Percentiles rank a stretch among this genome's conserved stretches.
phyloP scores from a whole-genome alignment of 805 yeast species.

The Yarrowia yakushimensis region DNA sequence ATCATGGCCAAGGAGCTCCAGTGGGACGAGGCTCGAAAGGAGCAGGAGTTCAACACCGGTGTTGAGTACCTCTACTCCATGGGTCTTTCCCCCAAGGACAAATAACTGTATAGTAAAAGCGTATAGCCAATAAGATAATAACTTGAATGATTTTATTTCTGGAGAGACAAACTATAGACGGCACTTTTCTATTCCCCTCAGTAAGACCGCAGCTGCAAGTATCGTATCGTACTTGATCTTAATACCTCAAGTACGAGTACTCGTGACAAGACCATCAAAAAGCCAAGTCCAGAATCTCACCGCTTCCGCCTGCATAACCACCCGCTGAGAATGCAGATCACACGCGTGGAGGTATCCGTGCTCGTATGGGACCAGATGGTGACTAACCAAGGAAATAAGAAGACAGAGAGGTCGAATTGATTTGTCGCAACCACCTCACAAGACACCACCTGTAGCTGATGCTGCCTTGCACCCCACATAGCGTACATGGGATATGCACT shows the following conservation, averaged over 20 bases:
- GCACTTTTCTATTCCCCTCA: too few species aligned
- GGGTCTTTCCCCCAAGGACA: slow-evolving; percentile 36
- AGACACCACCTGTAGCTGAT: not conserved
- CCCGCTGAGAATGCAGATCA: not conserved
- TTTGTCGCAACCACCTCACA: not conserved
- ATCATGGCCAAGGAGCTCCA: slow-evolving; percentile 75
- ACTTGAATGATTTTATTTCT: not conserved
- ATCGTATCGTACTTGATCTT: too few species aligned
- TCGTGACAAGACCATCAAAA: not conserved
- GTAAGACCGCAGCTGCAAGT: too few species aligned
- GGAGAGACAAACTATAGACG: too few species aligned
- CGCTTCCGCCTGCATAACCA: not conserved
- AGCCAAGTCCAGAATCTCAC: not conserved
- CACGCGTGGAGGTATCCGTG: not conserved
- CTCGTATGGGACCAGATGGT: too few species aligned
- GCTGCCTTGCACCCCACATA: not conserved
- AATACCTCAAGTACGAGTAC: not conserved
- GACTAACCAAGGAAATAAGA: too few species aligned
- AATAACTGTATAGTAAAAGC: slow-evolving; percentile 23
- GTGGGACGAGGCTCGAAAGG: slow-evolving; percentile 64
- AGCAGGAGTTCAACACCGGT: slow-evolving; percentile 44
- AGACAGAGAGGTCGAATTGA: too few species aligned
- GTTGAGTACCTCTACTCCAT: slow-evolving; percentile 40
- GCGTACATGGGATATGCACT: slow-evolving; percentile 2
- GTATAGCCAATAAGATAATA: slow-evolving; percentile 11